Evolutionary conservation across 768 basidiomycete species (phyloP).

Genomic region (Russula emetica): DNA sequence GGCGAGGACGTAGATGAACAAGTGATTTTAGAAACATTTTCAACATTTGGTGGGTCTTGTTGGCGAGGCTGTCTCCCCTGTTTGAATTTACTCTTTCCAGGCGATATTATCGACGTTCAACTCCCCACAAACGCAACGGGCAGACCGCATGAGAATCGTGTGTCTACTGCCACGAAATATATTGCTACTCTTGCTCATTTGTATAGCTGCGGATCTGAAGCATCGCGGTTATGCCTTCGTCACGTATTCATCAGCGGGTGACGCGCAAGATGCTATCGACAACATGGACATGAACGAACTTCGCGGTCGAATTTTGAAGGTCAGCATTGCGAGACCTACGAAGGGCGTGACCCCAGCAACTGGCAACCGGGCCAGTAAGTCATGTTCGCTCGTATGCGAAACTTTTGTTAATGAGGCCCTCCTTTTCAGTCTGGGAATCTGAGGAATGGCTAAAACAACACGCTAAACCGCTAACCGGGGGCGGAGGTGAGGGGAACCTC

Average conservation of each 20-base stretch:
- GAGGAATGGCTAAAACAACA: conserved; percentile 89
- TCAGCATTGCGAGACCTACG: conserved; percentile 80
- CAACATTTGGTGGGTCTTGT: conserved; percentile 72
- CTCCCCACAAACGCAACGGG: conserved; percentile 77
- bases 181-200: conserved; percentile 13
- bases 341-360: conserved; percentile 58
- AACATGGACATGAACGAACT: conserved; percentile 97
- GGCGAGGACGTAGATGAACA: conserved; percentile 80
- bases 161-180: conserved; percentile 23
- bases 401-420: conserved; percentile 2
- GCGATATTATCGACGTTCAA: conserved; percentile 90
- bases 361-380: conserved; percentile 74
- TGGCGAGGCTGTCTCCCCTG: conserved; percentile 3
- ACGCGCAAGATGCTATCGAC: conserved; percentile 96
- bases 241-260: conserved; percentile 71
- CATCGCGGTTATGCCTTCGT: conserved; percentile 94
- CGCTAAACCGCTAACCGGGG: conserved; percentile 70
- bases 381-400: conserved; percentile 7
- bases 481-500: conserved; percentile 52
- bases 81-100: conserved; percentile 39
- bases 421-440: conserved; percentile 82
- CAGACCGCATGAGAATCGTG: conserved; percentile 58
- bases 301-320: conserved; percentile 69
- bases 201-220: conserved; percentile 51
- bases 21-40: conserved; percentile 72